Conservation (phyloP, 176 grass and related monocot species). For the Alopecurus myosuroides region DNA sequence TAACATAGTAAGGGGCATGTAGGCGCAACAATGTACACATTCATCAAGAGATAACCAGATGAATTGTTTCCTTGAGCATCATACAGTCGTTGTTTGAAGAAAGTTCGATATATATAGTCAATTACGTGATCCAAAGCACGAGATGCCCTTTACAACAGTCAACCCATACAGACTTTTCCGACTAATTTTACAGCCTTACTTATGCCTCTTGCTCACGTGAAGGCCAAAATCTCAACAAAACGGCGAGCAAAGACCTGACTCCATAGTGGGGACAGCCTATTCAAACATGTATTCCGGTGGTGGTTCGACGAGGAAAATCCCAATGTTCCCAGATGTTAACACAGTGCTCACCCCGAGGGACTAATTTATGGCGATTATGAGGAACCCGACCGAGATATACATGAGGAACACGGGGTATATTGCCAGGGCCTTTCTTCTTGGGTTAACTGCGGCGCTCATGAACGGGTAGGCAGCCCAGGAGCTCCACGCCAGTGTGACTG, state of each 20-base stretch:
- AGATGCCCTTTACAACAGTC: constrained; percentile 39
- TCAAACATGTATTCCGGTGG: constrained; percentile 25
- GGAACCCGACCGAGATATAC: constrained; percentile 93
- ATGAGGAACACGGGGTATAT: constrained; percentile 94
- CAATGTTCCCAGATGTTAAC: constrained; percentile 13
- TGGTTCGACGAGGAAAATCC: constrained; percentile 26
- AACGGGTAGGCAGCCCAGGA: constrained; percentile 99
- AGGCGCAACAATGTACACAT: neutral
- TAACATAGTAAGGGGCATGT: neutral
- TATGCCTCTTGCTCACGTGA: constrained; percentile 8
- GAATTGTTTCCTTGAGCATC: neutral
- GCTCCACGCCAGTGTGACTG: constrained; percentile 83
- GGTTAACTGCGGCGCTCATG: constrained; percentile 96
- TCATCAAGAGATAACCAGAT: neutral
- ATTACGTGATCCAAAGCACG: constrained; percentile 13
- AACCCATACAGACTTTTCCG: constrained; percentile 30
- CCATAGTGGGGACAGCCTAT: constrained; percentile 11
- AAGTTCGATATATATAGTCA: constrained; percentile 25
- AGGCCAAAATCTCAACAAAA: constrained; percentile 29
- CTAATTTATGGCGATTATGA: constrained; percentile 96
- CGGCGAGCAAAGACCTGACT: neutral
- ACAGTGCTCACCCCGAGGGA: neutral
- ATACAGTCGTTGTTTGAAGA: neutral
- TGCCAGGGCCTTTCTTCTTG: constrained; percentile 93
- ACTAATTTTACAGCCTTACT: constrained; percentile 44